Conservation (phyloP, 2,329 filamentous ascomycete species). For the Pleoardoris graminearum region DNA sequence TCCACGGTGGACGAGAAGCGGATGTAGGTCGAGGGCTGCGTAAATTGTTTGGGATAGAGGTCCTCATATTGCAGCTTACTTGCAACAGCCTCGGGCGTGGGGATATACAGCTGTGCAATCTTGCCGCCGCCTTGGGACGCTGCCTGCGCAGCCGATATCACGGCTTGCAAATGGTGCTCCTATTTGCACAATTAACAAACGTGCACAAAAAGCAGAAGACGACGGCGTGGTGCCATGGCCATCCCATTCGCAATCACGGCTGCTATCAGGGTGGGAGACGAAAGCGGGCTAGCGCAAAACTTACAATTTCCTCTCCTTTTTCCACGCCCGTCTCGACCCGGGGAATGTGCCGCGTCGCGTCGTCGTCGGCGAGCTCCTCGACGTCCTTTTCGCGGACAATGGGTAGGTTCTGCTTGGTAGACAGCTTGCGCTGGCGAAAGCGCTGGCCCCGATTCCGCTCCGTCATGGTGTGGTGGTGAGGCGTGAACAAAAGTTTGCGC, state of each 20-base stretch:
- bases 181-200: conserved; percentile 47
- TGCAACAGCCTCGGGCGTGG: conserved; percentile 66
- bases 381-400: conserved; percentile 90
- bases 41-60: conserved; percentile 78
- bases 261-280: conserved; percentile 20
- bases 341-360: conserved; percentile 76
- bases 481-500: conserved; percentile 4
- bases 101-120: conserved; percentile 66
- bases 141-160: conserved; percentile 67
- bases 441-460: conserved; percentile 54
- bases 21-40: conserved; percentile 89
- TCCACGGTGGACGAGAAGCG: conserved; percentile 98
- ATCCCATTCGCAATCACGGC: conserved; percentile 4
- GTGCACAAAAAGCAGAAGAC: neutral
- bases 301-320: conserved; percentile 94
- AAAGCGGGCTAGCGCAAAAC: conserved; percentile 53
- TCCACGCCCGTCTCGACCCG: conserved; percentile 96
- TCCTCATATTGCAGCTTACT: conserved; percentile 80
- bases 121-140: conserved; percentile 60
- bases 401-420: conserved; percentile 82
- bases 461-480: conserved; percentile 37
- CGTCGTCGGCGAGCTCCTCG: conserved; percentile 82
- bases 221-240: conserved; percentile 1
- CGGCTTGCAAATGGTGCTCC: conserved; percentile 95
- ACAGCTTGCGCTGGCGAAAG: conserved; percentile 87